phyloP scores from a whole-genome alignment of 257 asterid species.

The Misopates orontium region DNA sequence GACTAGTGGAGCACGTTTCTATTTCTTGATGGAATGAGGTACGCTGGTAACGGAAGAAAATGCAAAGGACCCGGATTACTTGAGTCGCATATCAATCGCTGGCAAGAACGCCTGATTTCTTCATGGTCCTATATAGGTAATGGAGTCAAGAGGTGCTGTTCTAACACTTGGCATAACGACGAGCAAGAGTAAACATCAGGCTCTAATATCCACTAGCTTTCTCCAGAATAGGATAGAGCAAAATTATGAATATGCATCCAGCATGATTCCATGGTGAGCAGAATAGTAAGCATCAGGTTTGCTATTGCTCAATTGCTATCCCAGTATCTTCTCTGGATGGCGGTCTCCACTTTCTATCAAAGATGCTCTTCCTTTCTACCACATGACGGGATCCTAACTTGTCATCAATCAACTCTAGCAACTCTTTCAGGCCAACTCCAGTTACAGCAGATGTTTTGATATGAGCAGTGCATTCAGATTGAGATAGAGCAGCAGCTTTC shows the following conservation, averaged over 20 bases:
- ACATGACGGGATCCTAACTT: constrained; percentile 42
- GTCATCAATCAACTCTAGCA: constrained; percentile 71
- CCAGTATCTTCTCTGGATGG: constrained; percentile 54
- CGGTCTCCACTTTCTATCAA: constrained; percentile 87
- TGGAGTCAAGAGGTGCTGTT: too few relatives aligned
- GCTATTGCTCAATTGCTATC: constrained; percentile 48
- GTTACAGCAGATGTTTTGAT: constrained; percentile 78
- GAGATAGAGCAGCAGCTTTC: constrained; percentile 20
- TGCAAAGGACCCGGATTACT: background rate
- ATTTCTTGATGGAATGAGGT: background rate
- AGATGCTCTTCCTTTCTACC: constrained; percentile 47
- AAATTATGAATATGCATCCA: background rate
- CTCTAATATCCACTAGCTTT: too few relatives aligned
- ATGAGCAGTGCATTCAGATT: constrained; percentile 36
- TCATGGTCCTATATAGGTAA: too few relatives aligned
- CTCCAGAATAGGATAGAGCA: background rate
- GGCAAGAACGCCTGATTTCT: too few relatives aligned
- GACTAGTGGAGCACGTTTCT: background rate
- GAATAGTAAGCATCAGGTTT: too few relatives aligned
- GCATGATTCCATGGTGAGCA: constrained; percentile 3
- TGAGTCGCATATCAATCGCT: too few relatives aligned
- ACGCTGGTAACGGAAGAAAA: background rate
- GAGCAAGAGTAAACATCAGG: too few relatives aligned
- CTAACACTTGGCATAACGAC: too few relatives aligned
- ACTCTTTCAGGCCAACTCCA: constrained; percentile 80